These are phyloP conservation scores for Lunasporangiospora selenospora DNA, from an alignment of 192 early-diverging fungal genomes.

Conservation along the genomic window DNA sequence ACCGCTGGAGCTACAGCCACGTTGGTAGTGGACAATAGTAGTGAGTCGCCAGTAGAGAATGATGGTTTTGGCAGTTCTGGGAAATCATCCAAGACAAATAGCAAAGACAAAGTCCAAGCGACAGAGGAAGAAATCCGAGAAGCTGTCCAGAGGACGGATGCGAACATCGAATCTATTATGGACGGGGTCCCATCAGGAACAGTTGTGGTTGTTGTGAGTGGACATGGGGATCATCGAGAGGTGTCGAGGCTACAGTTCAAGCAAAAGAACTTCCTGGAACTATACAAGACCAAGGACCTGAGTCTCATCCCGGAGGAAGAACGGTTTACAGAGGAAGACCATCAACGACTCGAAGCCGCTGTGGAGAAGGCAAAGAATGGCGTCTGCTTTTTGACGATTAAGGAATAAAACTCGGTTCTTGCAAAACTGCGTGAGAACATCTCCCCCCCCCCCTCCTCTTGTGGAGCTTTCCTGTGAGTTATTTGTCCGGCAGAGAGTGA, in stretches of 20 bases:
- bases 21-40: neutral
- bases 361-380: conserved; percentile 37
- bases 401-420: conserved; percentile 7
- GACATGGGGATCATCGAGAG: conserved; percentile 46
- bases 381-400: conserved; percentile 34
- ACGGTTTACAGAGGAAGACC: conserved; percentile 28
- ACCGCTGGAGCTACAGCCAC: conserved; percentile 4
- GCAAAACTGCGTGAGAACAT: neutral
- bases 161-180: conserved; percentile 36
- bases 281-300: conserved; percentile 21
- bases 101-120: conserved; percentile 34
- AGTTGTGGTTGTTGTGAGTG: conserved; percentile 48
- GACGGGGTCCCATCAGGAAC: conserved; percentile 41
- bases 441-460: too few species aligned
- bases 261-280: conserved; percentile 35
- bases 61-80: conserved; percentile 10
- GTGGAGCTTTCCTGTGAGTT: neutral
- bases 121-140: conserved; percentile 22
- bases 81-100: conserved; percentile 22
- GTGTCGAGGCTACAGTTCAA: conserved; percentile 39
- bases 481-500: neutral
- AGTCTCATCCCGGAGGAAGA: conserved; percentile 37
- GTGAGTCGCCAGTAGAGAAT: neutral
- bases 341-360: conserved; percentile 20
- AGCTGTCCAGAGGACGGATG: conserved; percentile 38